Evolutionary conservation across 345 rosid species (phyloP).

Genomic region (Kandelia obovata): DNA sequence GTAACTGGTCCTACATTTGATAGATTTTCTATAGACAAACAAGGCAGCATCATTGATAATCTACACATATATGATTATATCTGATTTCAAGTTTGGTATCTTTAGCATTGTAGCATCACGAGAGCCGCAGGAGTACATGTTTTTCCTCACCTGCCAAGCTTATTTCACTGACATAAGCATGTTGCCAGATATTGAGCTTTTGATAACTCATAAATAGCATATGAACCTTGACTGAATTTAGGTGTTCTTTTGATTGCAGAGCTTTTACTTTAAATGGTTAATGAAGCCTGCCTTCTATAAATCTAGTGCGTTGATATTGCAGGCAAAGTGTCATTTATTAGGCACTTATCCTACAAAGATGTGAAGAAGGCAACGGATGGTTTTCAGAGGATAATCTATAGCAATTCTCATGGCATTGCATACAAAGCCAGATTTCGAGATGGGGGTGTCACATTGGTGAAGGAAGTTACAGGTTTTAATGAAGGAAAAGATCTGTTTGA

Average conservation of each 20-base stretch:
- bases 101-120: no score
- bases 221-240: neutral
- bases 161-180: no score
- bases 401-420: constrained; percentile 57
- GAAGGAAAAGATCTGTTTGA: constrained; percentile 51
- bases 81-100: no score
- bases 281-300: neutral
- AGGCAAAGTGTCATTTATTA: constrained; percentile 60
- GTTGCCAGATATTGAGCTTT: no score
- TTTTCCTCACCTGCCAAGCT: no score
- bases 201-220: no score
- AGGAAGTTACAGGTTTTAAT: constrained; percentile 53
- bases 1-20: no score
- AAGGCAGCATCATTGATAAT: no score
- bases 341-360: constrained; percentile 60
- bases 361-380: constrained; percentile 68
- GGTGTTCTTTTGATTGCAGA: neutral
- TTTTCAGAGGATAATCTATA: constrained; percentile 59
- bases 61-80: no score
- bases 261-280: neutral
- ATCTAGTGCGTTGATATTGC: constrained; percentile 13
- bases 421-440: constrained; percentile 70
- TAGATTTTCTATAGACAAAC: no score
- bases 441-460: constrained; percentile 65
- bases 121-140: no score